Conservation (phyloP, 1,139 yeast species). For the Geotrichum citri-aurantii region DNA sequence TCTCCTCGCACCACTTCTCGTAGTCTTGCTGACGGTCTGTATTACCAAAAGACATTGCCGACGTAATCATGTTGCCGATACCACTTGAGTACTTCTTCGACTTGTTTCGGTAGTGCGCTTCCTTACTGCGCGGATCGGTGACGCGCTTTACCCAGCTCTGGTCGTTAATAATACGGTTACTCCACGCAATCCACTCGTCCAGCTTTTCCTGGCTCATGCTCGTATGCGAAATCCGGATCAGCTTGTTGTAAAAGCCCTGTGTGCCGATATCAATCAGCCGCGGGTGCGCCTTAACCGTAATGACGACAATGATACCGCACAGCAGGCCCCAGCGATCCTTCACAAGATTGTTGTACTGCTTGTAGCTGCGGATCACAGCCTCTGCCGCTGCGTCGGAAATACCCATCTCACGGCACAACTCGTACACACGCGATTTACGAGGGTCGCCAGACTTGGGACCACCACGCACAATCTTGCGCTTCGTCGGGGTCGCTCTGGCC, state of each 20-base stretch:
- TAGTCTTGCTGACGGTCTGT: slow-evolving; percentile 22
- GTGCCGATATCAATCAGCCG: slow-evolving; percentile 20
- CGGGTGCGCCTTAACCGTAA: slow-evolving; percentile 34
- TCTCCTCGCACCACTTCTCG: slow-evolving; percentile 22
- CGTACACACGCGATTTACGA: slow-evolving; percentile 6
- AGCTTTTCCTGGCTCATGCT: slow-evolving; percentile 20
- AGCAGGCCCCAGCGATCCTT: slow-evolving; percentile 37
- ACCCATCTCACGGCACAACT: slow-evolving; percentile 8
- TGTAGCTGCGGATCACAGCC: slow-evolving; percentile 33
- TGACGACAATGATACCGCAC: slow-evolving; percentile 33
- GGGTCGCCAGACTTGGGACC: slow-evolving; percentile 15
- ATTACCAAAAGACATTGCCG: slow-evolving; percentile 23
- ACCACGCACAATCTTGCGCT: slow-evolving; percentile 8
- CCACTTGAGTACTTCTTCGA: slow-evolving; percentile 26
- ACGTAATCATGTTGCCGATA: slow-evolving; percentile 31
- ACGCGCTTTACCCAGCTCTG: slow-evolving; percentile 35
- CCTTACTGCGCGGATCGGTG: slow-evolving; percentile 24
- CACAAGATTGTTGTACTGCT: slow-evolving; percentile 32
- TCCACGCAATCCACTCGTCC: slow-evolving; percentile 36
- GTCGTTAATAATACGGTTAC: slow-evolving; percentile 33
- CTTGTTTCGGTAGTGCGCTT: slow-evolving; percentile 21
- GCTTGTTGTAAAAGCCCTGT: slow-evolving; percentile 15
- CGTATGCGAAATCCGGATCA: slow-evolving; percentile 4
- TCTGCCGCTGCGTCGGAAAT: slow-evolving; percentile 4
- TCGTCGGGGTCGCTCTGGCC: neutral